Evolutionary conservation across 352 stramenopile genomes (phyloP).

Genomic region (Elongisporangium anandrum): DNA sequence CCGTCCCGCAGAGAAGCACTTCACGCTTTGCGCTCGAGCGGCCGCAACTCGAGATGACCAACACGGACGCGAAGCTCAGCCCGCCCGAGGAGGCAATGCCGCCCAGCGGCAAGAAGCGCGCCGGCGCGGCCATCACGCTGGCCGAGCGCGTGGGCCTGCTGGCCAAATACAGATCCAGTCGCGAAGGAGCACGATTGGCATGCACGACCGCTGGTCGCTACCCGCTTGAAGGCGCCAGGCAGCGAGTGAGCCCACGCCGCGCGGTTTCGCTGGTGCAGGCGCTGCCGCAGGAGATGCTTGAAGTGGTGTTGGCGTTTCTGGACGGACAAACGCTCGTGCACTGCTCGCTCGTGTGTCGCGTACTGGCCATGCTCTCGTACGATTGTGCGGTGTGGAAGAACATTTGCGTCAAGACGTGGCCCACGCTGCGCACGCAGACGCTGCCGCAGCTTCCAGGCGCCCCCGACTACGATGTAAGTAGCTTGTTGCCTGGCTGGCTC

Average conservation of each 20-base stretch:
- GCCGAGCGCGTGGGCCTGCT: not conserved
- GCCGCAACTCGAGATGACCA: not conserved
- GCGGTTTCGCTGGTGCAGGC: conserved; percentile 25
- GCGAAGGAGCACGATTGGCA: not conserved
- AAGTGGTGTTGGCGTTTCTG: conserved; percentile 35
- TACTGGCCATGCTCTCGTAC: conserved; percentile 45
- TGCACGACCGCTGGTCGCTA: not conserved
- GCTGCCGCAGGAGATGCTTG: conserved; percentile 52
- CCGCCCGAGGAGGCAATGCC: too few relatives aligned
- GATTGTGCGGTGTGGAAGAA: conserved; percentile 60
- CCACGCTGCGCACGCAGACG: conserved; percentile 44
- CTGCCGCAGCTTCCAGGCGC: conserved; percentile 68
- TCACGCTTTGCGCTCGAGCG: not conserved
- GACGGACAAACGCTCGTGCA: conserved; percentile 56
- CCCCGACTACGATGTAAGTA: conserved; percentile 70
- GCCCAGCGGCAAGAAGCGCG: not conserved
- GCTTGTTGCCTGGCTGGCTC: conserved; percentile 2
- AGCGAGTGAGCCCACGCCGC: not conserved
- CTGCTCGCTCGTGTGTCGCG: conserved; percentile 36
- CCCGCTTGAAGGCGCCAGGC: not conserved
- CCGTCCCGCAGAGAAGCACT: not conserved
- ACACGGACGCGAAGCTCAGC: not conserved
- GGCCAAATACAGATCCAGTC: not conserved
- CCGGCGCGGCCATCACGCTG: not conserved
- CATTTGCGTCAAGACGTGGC: conserved; percentile 57